Base-by-base conservation (phyloP, 2,329 filamentous ascomycete genomes). In the Bertia moriformis region DNA sequence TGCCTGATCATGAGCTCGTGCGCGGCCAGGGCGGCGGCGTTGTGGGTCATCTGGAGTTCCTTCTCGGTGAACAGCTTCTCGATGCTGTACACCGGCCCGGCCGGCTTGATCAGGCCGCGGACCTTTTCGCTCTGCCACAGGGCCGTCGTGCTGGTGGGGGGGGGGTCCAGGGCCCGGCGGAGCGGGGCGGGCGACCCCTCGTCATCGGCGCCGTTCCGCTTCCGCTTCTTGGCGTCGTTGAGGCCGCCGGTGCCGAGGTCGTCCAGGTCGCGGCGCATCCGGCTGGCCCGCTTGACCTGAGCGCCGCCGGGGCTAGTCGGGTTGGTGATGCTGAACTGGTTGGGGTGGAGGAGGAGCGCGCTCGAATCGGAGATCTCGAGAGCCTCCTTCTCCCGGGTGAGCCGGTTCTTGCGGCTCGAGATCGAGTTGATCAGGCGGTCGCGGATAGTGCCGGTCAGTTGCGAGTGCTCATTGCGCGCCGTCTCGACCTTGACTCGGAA, bases 21-120 rank as follows among this genome's bases (percentile, higher is more conserved):
- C 5, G 77, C 68, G 2, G 74, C 74, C 15, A 78, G 49, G 19
- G 76, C 74, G 4, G 77, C 71, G 3, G 64, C 59, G 43, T 78
- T 79, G 52, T 79, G 79, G 19, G 72, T 73, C 61, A 81, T 67
- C 3, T 70, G 66, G 19, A 82, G 63, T 57, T 82, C 77, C 55
- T 78, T 80, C 48, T 82, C 77, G 0, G 76, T 81, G 38, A 82
- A 82, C 27, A 82, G 67, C 59, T 80, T 80, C 48, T 81, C 75
- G 42, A 82, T 71, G 51, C 71, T 79, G 52, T 78, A 79, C 2
- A 75, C 58, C 0, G 73, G 67, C 5, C 71, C 74, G 15, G 71
- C 67, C 48, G 74, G 67, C 51, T 71, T 70, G 41, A 69, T 60
- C 40, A 63, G 59, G 41, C 61, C 58, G 46, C 66, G 62, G 39